phyloP scores from a whole-genome alignment of 1,284 basidiomycete species.

The Coriolopsis trogii region DNA sequence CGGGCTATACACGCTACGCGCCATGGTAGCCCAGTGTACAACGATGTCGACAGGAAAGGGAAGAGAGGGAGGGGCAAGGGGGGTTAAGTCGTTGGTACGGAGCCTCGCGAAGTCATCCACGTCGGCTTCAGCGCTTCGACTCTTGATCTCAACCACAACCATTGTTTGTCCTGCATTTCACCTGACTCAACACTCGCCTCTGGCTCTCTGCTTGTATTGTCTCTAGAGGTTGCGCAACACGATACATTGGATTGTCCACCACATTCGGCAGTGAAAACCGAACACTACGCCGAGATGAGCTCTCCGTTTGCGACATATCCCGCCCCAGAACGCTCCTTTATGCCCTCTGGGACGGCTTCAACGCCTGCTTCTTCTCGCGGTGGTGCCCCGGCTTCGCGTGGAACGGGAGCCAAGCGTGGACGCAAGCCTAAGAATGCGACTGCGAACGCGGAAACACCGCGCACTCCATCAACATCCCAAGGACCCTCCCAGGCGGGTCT shows the following conservation, averaged over 20 bases:
- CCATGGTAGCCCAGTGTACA: constrained; percentile 24
- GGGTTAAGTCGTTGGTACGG: background rate
- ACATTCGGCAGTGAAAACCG: too few species aligned
- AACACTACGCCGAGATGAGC: constrained; percentile 19
- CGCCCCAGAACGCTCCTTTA: constrained; percentile 36
- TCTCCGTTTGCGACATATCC: constrained; percentile 34
- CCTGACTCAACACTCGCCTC: background rate
- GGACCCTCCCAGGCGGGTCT: constrained; percentile 18
- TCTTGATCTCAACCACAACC: background rate
- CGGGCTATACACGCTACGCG: constrained; percentile 36
- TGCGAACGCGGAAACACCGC: constrained; percentile 20
- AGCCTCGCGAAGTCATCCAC: background rate
- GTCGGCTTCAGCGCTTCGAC: background rate
- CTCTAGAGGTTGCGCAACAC: too few species aligned
- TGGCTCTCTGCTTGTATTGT: too few species aligned
- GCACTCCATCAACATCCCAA: constrained; percentile 21
- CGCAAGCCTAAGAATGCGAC: constrained; percentile 54
- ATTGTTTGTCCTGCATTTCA: background rate
- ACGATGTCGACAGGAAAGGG: background rate
- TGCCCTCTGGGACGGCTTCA: constrained; percentile 31
- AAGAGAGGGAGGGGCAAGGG: background rate
- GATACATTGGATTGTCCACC: too few species aligned
- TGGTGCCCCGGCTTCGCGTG: constrained; percentile 33
- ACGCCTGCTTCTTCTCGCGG: constrained; percentile 32
- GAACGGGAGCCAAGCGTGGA: constrained; percentile 59